Conservation (phyloP, 2,329 filamentous ascomycete species). For the Botrytis tulipae region DNA sequence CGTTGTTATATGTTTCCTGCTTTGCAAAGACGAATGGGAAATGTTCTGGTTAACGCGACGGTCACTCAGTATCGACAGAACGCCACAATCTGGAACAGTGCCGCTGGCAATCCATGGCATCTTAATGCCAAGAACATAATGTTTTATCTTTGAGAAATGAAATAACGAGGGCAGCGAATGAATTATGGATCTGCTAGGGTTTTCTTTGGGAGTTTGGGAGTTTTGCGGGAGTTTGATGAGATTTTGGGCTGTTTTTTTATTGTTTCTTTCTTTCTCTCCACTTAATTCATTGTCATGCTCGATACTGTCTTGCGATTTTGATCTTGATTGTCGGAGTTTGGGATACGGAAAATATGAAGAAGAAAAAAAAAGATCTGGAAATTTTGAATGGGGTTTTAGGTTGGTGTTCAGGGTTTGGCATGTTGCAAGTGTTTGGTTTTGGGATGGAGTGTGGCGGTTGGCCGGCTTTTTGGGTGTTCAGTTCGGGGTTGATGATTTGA, state of each 20-base stretch:
- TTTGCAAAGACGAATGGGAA: background rate
- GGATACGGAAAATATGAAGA: background rate
- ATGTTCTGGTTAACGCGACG: background rate
- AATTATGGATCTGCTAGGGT: accelerated
- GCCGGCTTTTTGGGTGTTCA: background rate
- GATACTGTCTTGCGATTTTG: background rate
- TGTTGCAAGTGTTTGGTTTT: background rate
- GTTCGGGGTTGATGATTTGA: background rate
- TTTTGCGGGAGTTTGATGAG: background rate
- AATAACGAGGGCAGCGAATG: background rate
- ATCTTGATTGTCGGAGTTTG: background rate
- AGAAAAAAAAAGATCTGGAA: too few relatives aligned
- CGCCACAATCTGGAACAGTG: background rate
- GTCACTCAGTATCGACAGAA: background rate
- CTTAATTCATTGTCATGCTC: background rate
- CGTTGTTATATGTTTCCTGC: constrained; percentile 59
- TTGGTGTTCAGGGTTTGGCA: background rate
- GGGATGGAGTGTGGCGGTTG: background rate
- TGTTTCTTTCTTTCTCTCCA: background rate
- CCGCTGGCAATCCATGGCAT: constrained; percentile 37
- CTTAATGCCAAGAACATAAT: constrained; percentile 37
- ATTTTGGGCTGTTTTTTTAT: background rate
- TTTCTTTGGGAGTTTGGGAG: background rate
- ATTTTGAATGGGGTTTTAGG: background rate
- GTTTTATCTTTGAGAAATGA: constrained; percentile 39